phyloP scores from a whole-genome alignment of 495 filamentous ascomycete genomes.

The Pyronema omphalodes region DNA sequence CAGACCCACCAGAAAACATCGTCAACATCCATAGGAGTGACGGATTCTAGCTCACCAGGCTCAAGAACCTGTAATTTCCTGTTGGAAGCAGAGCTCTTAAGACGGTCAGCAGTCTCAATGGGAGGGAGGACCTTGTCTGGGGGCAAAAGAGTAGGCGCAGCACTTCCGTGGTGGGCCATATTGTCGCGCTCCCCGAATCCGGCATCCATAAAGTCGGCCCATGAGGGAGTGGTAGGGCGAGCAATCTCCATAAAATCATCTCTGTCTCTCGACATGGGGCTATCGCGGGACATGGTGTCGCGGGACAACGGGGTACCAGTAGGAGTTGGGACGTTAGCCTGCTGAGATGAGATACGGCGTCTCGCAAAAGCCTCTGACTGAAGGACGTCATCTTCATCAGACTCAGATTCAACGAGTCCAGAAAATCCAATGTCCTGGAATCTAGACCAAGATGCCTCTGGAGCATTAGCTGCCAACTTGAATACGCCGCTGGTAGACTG shows the following conservation, averaged over 20 bases:
- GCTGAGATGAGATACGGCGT: constrained; percentile 1
- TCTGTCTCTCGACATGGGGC: constrained; percentile 5
- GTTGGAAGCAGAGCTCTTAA: constrained; percentile 79
- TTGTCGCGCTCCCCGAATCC: constrained; percentile 52
- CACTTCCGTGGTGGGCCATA: constrained; percentile 35
- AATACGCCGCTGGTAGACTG: constrained; percentile 53
- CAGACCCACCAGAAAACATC: constrained; percentile 99
- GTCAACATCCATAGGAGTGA: constrained; percentile 68
- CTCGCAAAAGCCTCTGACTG: not conserved
- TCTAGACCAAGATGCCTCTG: constrained; percentile 83
- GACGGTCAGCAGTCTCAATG: constrained; percentile 48
- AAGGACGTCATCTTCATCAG: constrained; percentile 33
- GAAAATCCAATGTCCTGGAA: constrained; percentile 93
- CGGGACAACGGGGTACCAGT: not conserved
- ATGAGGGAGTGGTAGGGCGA: constrained; percentile 86
- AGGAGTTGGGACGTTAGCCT: not conserved
- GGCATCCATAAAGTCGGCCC: constrained; percentile 90
- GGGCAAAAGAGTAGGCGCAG: constrained; percentile 52
- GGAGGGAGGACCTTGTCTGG: constrained; percentile 84
- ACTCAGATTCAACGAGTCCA: constrained; percentile 46
- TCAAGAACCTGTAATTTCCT: constrained; percentile 52
- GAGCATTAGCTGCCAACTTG: constrained; percentile 49
- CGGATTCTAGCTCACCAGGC: constrained; percentile 85
- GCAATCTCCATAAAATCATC: constrained; percentile 38
- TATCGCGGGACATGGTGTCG: not conserved